Conservation (phyloP, 1,139 yeast genomes). For the Magnusiomyces paraingens region DNA sequence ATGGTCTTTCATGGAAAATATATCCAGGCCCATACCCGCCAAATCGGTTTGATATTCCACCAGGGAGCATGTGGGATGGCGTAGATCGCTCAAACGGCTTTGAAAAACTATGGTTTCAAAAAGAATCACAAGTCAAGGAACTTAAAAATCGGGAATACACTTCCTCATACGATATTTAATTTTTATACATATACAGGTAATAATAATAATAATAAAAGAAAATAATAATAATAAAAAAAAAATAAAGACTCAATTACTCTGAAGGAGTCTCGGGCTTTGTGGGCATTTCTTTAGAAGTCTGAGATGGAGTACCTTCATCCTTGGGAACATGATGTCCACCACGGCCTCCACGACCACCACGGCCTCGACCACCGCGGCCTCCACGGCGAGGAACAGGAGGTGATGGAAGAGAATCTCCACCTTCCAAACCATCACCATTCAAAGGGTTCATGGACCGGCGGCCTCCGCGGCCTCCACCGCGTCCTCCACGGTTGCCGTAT, state of each 20-base stretch:
- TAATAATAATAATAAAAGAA: not conserved
- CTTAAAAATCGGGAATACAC: slow-evolving; percentile 36
- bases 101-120: slow-evolving; percentile 57
- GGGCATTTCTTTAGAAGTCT: not conserved
- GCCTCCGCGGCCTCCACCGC: slow-evolving; percentile 8
- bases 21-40: slow-evolving; percentile 51
- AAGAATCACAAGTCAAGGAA: slow-evolving; percentile 43
- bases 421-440: not conserved
- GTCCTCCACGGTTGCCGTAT: slow-evolving; percentile 31
- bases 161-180: slow-evolving; percentile 26
- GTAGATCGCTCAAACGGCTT: slow-evolving; percentile 89
- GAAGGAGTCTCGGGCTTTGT: not conserved
- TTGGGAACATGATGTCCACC: not conserved
- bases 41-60: slow-evolving; percentile 68
- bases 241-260: not conserved
- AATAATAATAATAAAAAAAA: not conserved
- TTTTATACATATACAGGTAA: not conserved
- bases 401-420: not conserved
- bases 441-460: not conserved
- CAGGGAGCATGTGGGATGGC: slow-evolving; percentile 92
- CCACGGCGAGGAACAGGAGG: not conserved
- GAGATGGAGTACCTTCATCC: not conserved
- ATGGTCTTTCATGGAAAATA: slow-evolving; percentile 31
- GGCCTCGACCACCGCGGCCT: slow-evolving; percentile 13
- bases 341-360: slow-evolving; percentile 6